Conservation (phyloP, 768 basidiomycete genomes). For the Candolleomyces eurysporus region DNA sequence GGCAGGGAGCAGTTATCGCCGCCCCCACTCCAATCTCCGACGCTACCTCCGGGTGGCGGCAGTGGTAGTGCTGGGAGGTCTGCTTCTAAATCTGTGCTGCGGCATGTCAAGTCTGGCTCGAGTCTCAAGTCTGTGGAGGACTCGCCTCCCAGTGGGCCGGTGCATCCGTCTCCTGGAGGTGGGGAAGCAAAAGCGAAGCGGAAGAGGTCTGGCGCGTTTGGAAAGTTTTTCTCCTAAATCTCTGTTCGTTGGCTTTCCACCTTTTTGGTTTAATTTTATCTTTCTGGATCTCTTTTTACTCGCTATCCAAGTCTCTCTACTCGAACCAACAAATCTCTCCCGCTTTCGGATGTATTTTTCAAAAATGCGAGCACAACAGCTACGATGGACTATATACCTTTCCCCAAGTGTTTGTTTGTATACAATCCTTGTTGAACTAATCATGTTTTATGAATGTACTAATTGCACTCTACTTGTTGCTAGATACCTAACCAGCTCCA, state of each 20-base stretch:
- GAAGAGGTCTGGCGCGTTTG: conserved; percentile 10
- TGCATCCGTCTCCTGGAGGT: neutral
- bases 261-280: neutral
- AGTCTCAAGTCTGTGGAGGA: neutral
- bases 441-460: neutral
- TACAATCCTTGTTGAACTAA: neutral
- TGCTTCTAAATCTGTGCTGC: neutral
- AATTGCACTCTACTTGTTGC: neutral
- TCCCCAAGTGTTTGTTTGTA: too few relatives aligned
- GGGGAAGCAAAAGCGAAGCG: neutral
- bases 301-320: neutral
- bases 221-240: neutral
- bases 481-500: neutral
- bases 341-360: too few relatives aligned
- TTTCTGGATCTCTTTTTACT: neutral
- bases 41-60: neutral
- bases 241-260: neutral
- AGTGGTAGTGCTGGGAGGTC: neutral
- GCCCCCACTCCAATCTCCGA: neutral
- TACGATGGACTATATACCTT: too few relatives aligned
- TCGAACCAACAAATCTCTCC: too few relatives aligned
- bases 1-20: neutral
- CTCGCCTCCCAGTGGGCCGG: too few relatives aligned
- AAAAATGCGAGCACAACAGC: too few relatives aligned
- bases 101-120: conserved; percentile 2